Evolutionary conservation across 176 grass and related monocot species (phyloP).

Genomic region (Hsuehochloa calcarea): DNA sequence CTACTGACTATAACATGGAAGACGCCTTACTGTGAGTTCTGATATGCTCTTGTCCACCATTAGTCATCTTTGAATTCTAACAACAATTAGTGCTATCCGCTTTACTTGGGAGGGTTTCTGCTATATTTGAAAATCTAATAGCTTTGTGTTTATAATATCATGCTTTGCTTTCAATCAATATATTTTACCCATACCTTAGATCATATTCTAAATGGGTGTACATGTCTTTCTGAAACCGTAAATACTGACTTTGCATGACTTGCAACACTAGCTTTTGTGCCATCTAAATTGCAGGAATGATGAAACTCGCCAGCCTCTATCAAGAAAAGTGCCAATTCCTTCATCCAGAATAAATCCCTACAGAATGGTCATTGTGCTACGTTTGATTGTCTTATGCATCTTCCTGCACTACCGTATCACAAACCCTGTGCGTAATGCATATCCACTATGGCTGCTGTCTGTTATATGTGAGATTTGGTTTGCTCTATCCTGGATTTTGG

Average conservation of each 20-base stretch:
- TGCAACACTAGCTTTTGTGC: slow-evolving; percentile 3
- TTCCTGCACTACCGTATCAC: slow-evolving; percentile 98
- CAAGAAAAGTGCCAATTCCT: slow-evolving; percentile 87
- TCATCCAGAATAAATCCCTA: slow-evolving; percentile 99
- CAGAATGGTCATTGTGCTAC: slow-evolving; percentile 95
- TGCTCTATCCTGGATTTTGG: slow-evolving; percentile 94
- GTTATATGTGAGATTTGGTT: slow-evolving; percentile 99
- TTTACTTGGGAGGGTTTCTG: not conserved
- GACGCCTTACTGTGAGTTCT: slow-evolving; percentile 81
- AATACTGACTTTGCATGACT: not conserved
- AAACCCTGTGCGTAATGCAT: slow-evolving; percentile 87
- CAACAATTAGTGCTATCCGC: not conserved
- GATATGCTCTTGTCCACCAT: slow-evolving; percentile 3
- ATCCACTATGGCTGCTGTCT: slow-evolving; percentile 76
- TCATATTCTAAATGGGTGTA: not conserved
- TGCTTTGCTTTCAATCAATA: not conserved
- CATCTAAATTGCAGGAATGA: slow-evolving; percentile 78
- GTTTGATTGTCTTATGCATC: slow-evolving; percentile 81
- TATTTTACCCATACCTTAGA: not conserved
- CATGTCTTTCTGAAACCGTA: not conserved
- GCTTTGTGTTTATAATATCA: not conserved
- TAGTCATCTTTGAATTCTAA: not conserved
- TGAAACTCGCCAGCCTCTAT: slow-evolving; percentile 92
- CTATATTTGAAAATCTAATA: not conserved
- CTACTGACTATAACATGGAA: slow-evolving; percentile 96